Percentiles rank a stretch among this genome's conserved stretches.
Conservation (phyloP, 75 land plant species). For the Sequoiadendron giganteum region DNA sequence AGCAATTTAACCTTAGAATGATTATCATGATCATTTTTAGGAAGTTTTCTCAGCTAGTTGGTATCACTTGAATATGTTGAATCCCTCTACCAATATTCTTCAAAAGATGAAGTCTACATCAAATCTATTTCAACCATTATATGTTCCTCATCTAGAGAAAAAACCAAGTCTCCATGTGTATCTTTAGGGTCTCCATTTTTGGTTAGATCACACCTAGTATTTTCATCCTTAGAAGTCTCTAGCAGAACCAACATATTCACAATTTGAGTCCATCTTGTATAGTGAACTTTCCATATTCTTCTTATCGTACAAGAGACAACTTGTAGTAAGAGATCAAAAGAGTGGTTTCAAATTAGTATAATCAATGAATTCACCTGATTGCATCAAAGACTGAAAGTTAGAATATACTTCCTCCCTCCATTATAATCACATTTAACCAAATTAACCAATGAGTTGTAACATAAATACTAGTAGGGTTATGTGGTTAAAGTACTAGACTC, state of each 20-base stretch:
- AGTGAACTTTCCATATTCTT: not conserved
- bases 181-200: conserved; percentile 9
- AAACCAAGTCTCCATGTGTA: conserved; percentile 23
- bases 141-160: conserved; percentile 32
- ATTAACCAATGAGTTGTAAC: not conserved
- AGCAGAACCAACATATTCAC: too few relatives aligned
- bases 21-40: conserved; percentile 23
- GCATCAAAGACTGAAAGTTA: not conserved
- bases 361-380: not conserved
- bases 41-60: conserved; percentile 10
- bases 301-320: not conserved
- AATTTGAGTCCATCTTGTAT: not conserved
- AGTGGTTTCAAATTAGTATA: not conserved
- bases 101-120: not conserved
- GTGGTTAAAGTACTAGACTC: not conserved
- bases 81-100: conserved; percentile 18
- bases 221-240: not conserved
- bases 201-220: not conserved
- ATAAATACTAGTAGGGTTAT: not conserved
- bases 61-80: conserved; percentile 27
- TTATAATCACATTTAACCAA: not conserved
- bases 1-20: conserved; percentile 6
- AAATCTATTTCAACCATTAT: not conserved
- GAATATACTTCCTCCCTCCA: not conserved
- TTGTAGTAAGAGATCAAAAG: not conserved